These are phyloP conservation scores for Firmiana major DNA, from an alignment of 345 rosid genomes.

Conservation along the genomic window DNA sequence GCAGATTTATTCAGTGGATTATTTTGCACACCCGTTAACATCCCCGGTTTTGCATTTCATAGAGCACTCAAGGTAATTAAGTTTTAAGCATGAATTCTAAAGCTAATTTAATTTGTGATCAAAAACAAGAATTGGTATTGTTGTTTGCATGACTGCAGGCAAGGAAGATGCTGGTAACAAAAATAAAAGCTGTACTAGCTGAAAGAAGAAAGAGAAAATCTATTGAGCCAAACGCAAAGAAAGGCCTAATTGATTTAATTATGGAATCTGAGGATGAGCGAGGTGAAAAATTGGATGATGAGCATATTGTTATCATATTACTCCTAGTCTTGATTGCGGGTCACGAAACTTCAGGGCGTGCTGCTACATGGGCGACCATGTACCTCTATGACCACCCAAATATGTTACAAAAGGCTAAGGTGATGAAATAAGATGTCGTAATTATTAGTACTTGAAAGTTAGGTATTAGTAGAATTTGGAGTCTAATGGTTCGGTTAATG, in stretches of 20 bases:
- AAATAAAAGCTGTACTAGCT: constrained; percentile 1
- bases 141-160: constrained; percentile 17
- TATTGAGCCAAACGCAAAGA: background rate
- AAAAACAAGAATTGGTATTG: background rate
- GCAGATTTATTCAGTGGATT: background rate
- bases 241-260: constrained; percentile 30
- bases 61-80: constrained; percentile 14
- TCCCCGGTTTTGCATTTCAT: constrained; percentile 38
- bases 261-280: constrained; percentile 30
- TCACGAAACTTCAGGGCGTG: constrained; percentile 27
- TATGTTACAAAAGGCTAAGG: constrained; percentile 21
- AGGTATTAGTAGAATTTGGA: too few relatives aligned
- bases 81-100: background rate
- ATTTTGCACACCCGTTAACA: background rate
- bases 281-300: constrained; percentile 22
- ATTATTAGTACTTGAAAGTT: too few relatives aligned
- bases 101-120: too few relatives aligned
- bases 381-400: constrained; percentile 9
- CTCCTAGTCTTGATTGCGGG: constrained; percentile 24
- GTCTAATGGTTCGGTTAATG: too few relatives aligned
- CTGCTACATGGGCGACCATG: constrained; percentile 19
- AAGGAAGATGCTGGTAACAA: constrained; percentile 11
- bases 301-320: constrained; percentile 24
- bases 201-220: constrained; percentile 15
- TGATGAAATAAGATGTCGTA: too few relatives aligned